Percentiles rank a stretch among this genome's conserved stretches.
Evolutionary conservation across 495 filamentous ascomycete species (phyloP).

Genomic region (Xylaria curta): DNA sequence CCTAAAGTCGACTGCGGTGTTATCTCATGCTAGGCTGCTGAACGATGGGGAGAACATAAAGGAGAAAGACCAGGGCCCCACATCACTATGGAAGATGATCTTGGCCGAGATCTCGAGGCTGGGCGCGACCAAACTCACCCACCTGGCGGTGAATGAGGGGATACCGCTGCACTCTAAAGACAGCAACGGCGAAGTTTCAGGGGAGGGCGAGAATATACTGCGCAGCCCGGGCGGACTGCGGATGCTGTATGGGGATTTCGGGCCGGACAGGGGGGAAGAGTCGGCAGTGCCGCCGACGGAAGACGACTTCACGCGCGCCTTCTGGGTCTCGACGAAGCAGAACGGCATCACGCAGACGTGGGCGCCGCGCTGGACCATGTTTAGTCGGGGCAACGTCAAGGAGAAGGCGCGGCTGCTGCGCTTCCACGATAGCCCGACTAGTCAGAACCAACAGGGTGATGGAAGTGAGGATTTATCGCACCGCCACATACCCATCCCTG

Average conservation of each 20-base stretch:
- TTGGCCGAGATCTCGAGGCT: slow-evolving; percentile 56
- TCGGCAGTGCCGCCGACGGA: slow-evolving; percentile 10
- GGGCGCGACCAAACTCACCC: slow-evolving; percentile 57
- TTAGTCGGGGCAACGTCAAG: slow-evolving; percentile 83
- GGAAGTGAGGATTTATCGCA: not conserved
- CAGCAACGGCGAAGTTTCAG: not conserved
- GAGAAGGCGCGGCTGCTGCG: slow-evolving; percentile 79
- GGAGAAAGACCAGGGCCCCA: not conserved
- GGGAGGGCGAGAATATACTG: slow-evolving; percentile 62
- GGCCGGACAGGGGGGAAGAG: slow-evolving; percentile 39
- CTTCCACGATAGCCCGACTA: slow-evolving; percentile 43
- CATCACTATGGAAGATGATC: slow-evolving; percentile 49
- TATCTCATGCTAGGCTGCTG: not conserved
- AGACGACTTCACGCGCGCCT: slow-evolving; percentile 64
- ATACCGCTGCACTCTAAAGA: slow-evolving; percentile 57
- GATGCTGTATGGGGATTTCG: slow-evolving; percentile 73
- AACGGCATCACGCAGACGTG: slow-evolving; percentile 84
- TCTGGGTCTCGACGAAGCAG: slow-evolving; percentile 79
- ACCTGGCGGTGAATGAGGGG: slow-evolving; percentile 75
- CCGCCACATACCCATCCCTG: not conserved
- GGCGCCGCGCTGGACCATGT: slow-evolving; percentile 91
- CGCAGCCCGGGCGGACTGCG: slow-evolving; percentile 68
- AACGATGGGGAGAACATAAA: not conserved
- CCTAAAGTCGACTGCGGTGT: slow-evolving; percentile 32
- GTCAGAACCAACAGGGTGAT: not conserved